Percentiles rank a stretch among this genome's conserved stretches.
Evolutionary conservation across 768 basidiomycete genomes (phyloP).

Genomic region (Russula dissimulans): DNA sequence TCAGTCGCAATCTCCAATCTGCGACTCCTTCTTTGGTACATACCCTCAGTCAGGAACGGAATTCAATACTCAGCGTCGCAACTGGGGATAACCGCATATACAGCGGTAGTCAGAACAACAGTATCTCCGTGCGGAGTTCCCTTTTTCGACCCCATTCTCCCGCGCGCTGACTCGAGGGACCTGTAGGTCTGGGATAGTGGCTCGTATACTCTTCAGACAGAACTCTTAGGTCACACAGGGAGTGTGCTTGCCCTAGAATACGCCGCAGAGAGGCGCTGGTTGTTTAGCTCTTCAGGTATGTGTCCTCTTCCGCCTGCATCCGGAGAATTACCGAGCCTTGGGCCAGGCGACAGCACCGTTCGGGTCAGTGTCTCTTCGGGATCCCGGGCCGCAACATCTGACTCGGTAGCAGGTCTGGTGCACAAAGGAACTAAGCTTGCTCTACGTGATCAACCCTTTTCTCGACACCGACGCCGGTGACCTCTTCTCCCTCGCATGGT

Average conservation of each 20-base stretch:
- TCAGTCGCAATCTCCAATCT: constrained; percentile 14
- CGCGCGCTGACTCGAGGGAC: background rate
- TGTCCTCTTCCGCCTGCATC: background rate
- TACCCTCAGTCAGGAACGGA: constrained; percentile 11
- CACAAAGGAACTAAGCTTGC: constrained; percentile 49
- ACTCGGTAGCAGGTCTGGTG: constrained; percentile 66
- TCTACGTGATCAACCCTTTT: constrained; percentile 72
- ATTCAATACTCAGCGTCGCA: constrained; percentile 11
- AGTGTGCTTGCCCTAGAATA: constrained; percentile 76
- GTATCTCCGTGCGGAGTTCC: constrained; percentile 12
- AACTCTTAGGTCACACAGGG: constrained; percentile 72
- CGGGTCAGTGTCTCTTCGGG: constrained; percentile 40
- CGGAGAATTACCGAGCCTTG: background rate
- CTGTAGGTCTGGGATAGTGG: constrained; percentile 77
- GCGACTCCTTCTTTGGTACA: constrained; percentile 8
- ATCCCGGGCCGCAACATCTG: background rate
- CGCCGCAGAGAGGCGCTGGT: constrained; percentile 67
- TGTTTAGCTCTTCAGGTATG: constrained; percentile 85
- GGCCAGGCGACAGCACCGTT: constrained; percentile 79
- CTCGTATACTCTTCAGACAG: constrained; percentile 57
- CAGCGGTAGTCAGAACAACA: constrained; percentile 19
- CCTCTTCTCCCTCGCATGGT: constrained; percentile 80
- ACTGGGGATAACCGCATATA: constrained; percentile 15
- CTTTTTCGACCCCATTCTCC: background rate
- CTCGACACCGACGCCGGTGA: constrained; percentile 78